Evolutionary conservation across 2,329 filamentous ascomycete genomes (phyloP).

Genomic region (Paecilomyces sp.): DNA sequence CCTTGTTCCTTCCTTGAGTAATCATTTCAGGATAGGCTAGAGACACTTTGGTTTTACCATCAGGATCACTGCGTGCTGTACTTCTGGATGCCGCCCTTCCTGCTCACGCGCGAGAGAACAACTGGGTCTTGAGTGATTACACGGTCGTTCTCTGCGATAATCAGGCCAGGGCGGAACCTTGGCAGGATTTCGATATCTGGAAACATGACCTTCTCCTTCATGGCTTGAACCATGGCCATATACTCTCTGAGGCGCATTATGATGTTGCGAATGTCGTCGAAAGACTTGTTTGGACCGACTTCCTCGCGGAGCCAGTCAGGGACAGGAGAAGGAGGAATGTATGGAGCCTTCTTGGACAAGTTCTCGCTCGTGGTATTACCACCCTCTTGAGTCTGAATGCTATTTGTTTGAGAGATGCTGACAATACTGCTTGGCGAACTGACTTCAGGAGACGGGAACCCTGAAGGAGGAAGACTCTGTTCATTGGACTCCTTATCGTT

Average conservation of each 20-base stretch:
- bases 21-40: background rate
- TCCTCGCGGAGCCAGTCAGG: slow-evolving; percentile 24
- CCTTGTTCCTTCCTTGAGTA: background rate
- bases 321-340: slow-evolving; percentile 22
- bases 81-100: slow-evolving; percentile 5
- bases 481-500: background rate
- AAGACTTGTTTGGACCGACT: slow-evolving; percentile 18
- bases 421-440: background rate
- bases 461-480: background rate
- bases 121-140: background rate
- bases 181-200: slow-evolving; percentile 36
- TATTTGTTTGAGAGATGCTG: background rate
- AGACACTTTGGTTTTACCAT: too few relatives aligned
- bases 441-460: background rate
- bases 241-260: slow-evolving; percentile 16
- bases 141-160: background rate
- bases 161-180: slow-evolving; percentile 12
- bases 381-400: background rate
- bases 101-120: background rate
- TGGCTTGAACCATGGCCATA: slow-evolving; percentile 10
- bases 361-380: background rate
- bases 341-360: slow-evolving; percentile 9
- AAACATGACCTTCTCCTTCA: slow-evolving; percentile 16
- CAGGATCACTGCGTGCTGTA: background rate
- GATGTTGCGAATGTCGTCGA: slow-evolving; percentile 21